These are phyloP conservation scores for Hypomontagnella submonticulosa DNA, from an alignment of 495 filamentous ascomycete genomes.

Conservation along the genomic window DNA sequence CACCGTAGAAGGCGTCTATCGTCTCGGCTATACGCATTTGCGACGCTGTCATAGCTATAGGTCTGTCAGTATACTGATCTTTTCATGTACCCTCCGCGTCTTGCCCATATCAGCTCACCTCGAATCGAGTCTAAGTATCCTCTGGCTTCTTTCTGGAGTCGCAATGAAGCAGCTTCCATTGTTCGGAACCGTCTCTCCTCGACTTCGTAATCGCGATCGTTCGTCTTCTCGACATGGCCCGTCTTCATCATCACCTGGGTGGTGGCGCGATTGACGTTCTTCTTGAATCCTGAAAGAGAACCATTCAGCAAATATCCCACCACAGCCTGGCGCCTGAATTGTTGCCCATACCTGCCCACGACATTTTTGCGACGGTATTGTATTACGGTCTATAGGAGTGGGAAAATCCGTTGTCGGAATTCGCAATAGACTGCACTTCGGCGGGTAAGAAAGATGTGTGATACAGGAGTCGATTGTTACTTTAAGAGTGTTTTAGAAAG, in stretches of 20 bases:
- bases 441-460: not conserved
- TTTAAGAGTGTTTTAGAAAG: slow-evolving; percentile 12
- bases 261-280: slow-evolving; percentile 97
- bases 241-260: slow-evolving; percentile 99
- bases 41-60: slow-evolving; percentile 93
- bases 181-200: slow-evolving; percentile 96
- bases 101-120: slow-evolving; percentile 61
- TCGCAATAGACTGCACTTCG: not conserved
- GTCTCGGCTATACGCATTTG: slow-evolving; percentile 99
- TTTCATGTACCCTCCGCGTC: no score
- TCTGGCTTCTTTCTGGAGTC: slow-evolving; percentile 96
- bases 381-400: slow-evolving; percentile 1
- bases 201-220: slow-evolving; percentile 97
- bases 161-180: slow-evolving; percentile 91
- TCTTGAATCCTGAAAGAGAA: slow-evolving; percentile 83
- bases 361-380: slow-evolving; percentile 59
- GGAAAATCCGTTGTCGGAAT: not conserved
- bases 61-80: slow-evolving; percentile 10
- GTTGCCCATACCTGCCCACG: slow-evolving; percentile 65
- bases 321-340: slow-evolving; percentile 7
- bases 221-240: slow-evolving; percentile 96
- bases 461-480: slow-evolving; percentile 1
- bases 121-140: slow-evolving; percentile 95
- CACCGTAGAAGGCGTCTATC: slow-evolving; percentile 98
- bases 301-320: slow-evolving; percentile 21